Conservation (phyloP, 345 rosid genomes). For the Cardiospermum halicacabum region DNA sequence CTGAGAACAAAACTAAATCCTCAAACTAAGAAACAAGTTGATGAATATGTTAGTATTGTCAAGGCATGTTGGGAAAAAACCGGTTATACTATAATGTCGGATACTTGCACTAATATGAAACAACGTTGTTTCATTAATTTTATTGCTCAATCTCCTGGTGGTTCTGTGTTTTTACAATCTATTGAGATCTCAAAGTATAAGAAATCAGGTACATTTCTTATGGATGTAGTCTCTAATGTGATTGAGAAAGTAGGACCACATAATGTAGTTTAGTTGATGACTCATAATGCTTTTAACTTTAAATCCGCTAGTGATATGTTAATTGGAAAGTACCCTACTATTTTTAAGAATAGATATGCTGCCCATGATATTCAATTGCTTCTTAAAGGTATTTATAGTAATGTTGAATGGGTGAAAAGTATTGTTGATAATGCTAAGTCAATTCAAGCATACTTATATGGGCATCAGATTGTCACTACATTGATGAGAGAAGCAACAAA, state of each 20-base stretch:
- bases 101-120: not conserved
- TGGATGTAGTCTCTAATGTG: too few species aligned
- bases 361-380: not conserved
- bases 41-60: too few species aligned
- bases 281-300: not conserved
- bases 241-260: conserved; percentile 6
- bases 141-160: not conserved
- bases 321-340: too few species aligned
- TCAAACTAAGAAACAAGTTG: too few species aligned
- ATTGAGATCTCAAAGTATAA: too few species aligned
- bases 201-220: too few species aligned
- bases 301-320: not conserved
- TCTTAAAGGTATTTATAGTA: not conserved
- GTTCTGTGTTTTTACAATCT: not conserved
- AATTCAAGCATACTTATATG: too few species aligned
- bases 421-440: too few species aligned
- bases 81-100: not conserved
- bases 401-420: too few species aligned
- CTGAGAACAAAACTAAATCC: not conserved
- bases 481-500: not conserved
- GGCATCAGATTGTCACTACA: too few species aligned
- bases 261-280: not conserved
- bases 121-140: not conserved
- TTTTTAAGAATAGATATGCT: not conserved
- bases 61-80: not conserved